Evolutionary conservation across 805 yeast species (phyloP).

Genomic region (Schizosaccharomyces japonicus): DNA sequence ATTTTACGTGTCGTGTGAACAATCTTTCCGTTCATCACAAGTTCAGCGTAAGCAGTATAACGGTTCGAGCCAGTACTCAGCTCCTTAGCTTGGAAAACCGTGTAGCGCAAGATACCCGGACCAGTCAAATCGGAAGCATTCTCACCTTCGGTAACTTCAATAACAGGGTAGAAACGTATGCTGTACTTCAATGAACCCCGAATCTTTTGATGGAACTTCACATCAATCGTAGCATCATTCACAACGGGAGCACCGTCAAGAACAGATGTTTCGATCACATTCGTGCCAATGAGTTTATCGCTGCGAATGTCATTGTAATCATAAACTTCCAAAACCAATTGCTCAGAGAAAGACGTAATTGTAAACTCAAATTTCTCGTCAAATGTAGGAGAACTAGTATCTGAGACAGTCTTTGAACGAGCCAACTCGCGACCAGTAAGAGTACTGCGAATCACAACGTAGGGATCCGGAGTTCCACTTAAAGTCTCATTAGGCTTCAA

Average conservation of each 20-base stretch:
- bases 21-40: conserved; percentile 38
- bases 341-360: conserved; percentile 55
- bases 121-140: conserved; percentile 78
- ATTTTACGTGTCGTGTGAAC: conserved; percentile 33
- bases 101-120: conserved; percentile 68
- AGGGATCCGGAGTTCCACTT: conserved; percentile 78
- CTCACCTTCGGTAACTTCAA: conserved; percentile 57
- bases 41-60: conserved; percentile 43
- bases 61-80: conserved; percentile 22
- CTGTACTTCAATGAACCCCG: conserved; percentile 56
- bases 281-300: conserved; percentile 59
- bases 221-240: conserved; percentile 26
- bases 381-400: conserved; percentile 59
- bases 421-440: conserved; percentile 27
- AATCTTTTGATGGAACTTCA: conserved; percentile 61
- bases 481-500: conserved; percentile 43
- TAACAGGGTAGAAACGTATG: conserved; percentile 46
- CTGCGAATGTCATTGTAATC: conserved; percentile 61
- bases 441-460: conserved; percentile 36
- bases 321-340: conserved; percentile 42
- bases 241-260: conserved; percentile 13
- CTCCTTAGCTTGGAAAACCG: conserved; percentile 38
- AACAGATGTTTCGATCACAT: conserved; percentile 15
- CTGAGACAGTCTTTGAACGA: conserved; percentile 40
- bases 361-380: conserved; percentile 53